Evolutionary conservation across 2,329 filamentous ascomycete genomes (phyloP).

Genomic region (Xylariaceae sp.): DNA sequence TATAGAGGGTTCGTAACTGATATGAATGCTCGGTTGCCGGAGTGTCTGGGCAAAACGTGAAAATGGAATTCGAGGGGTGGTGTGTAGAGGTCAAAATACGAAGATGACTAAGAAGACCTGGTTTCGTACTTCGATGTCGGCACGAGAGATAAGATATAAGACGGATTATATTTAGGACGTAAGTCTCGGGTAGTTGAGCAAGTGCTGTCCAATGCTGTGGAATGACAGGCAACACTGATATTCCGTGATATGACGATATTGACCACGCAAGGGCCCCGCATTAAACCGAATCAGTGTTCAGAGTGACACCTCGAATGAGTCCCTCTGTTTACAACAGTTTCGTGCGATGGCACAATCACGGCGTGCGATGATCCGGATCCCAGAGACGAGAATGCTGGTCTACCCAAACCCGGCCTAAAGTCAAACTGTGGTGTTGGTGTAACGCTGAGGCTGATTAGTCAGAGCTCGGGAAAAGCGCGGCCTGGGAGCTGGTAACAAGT

Average conservation of each 20-base stretch:
- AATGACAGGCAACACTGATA: constrained; percentile 13
- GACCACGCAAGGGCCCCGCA: constrained; percentile 19
- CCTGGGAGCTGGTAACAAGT: no score
- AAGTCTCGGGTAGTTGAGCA: constrained; percentile 1
- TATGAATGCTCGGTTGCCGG: no score
- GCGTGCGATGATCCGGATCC: constrained; percentile 2
- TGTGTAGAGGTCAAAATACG: not conserved
- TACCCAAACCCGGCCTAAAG: not conserved
- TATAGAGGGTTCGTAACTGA: constrained; percentile 16
- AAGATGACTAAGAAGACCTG: not conserved
- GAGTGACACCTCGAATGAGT: constrained; percentile 14
- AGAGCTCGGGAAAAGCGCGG: not conserved
- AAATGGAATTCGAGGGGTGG: constrained; percentile 15
- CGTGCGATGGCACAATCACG: constrained; percentile 7
- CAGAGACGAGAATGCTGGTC: not conserved
- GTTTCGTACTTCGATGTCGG: not conserved
- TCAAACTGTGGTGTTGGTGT: not conserved
- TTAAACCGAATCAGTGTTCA: constrained; percentile 12
- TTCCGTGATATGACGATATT: constrained; percentile 28
- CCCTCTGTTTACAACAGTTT: constrained; percentile 11
- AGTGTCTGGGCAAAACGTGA: constrained; percentile 11
- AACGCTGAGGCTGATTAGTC: constrained; percentile 6
- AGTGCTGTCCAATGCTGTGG: constrained; percentile 19
- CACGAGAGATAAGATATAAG: not conserved
- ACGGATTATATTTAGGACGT: constrained; percentile 1